Evolutionary conservation across 768 basidiomycete genomes (phyloP).

Genomic region (Mycena venus): DNA sequence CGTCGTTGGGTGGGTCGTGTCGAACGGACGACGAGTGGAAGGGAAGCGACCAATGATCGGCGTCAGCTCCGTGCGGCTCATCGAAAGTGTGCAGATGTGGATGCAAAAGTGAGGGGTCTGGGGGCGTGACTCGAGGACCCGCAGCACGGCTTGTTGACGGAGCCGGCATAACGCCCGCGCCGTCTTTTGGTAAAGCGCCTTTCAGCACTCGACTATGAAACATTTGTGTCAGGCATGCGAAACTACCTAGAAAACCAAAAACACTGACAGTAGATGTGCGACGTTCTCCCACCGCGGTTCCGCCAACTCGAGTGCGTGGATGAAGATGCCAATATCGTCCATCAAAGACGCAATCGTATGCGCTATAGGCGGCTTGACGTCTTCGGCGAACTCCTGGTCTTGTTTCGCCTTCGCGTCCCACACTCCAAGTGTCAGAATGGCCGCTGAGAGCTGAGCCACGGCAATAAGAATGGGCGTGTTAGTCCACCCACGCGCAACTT

Average conservation of each 20-base stretch:
- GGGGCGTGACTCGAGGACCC: not conserved
- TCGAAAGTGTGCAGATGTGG: not conserved
- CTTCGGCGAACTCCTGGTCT: slow-evolving; percentile 47
- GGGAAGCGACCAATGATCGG: slow-evolving; percentile 10
- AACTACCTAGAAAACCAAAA: not conserved
- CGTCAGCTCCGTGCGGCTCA: not conserved
- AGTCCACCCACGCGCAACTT: slow-evolving; percentile 59
- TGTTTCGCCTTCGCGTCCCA: slow-evolving; percentile 70
- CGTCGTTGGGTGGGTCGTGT: not conserved
- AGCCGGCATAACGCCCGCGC: not conserved
- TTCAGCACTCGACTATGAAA: slow-evolving; percentile 10
- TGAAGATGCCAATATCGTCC: slow-evolving; percentile 55
- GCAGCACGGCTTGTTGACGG: not conserved
- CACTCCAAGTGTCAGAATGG: slow-evolving; percentile 65
- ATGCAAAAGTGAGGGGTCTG: not conserved
- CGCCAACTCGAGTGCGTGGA: slow-evolving; percentile 56
- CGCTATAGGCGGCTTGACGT: slow-evolving; percentile 49
- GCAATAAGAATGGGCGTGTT: slow-evolving; percentile 59
- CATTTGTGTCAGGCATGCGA: not conserved
- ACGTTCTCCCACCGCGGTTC: slow-evolving; percentile 52
- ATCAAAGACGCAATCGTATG: slow-evolving; percentile 51
- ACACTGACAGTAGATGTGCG: slow-evolving; percentile 48
- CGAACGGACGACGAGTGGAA: slow-evolving; percentile 15
- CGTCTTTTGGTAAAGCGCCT: slow-evolving; percentile 30
- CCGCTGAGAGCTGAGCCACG: slow-evolving; percentile 64